Evolutionary conservation across 73 alveolate genomes (phyloP).

Genomic region (Symbiodinium natans): DNA sequence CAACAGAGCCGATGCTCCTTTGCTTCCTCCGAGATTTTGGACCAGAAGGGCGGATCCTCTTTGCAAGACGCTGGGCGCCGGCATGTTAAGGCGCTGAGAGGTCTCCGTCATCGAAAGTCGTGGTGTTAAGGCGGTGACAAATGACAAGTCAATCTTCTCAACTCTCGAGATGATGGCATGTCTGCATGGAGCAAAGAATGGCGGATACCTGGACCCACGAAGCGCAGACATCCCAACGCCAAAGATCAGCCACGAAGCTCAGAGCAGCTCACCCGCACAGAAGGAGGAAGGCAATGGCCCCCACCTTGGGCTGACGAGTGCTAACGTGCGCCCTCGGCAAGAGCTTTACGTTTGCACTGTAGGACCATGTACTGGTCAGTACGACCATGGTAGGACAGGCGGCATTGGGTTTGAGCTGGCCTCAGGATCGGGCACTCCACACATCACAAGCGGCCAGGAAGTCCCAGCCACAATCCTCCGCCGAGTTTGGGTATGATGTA

Average conservation of each 20-base stretch:
- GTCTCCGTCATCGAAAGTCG: neutral
- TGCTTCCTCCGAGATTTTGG: constrained; percentile 89
- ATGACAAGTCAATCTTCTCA: constrained; percentile 77
- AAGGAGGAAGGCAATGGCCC: constrained; percentile 89
- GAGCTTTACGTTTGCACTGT: too few species aligned
- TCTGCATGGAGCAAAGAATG: constrained; percentile 81
- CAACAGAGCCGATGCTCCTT: constrained; percentile 8
- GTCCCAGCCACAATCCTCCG: constrained; percentile 37
- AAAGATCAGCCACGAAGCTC: too few species aligned
- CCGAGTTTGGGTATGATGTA: too few species aligned
- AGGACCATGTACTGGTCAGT: too few species aligned
- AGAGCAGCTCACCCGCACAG: constrained; percentile 79
- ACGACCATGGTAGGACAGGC: too few species aligned
- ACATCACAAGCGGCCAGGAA: constrained; percentile 31
- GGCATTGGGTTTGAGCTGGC: too few species aligned
- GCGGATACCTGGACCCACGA: constrained; percentile 66
- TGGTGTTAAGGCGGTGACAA: constrained; percentile 3
- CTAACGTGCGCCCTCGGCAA: too few species aligned
- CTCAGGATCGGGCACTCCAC: constrained; percentile 62
- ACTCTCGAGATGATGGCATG: constrained; percentile 63
- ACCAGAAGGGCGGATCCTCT: constrained; percentile 93
- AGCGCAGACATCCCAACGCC: neutral
- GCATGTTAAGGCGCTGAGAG: neutral
- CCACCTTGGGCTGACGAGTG: constrained; percentile 9
- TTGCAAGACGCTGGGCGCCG: neutral